A percentile compares a stretch with the other conserved stretches of the same genome.
Conservation (phyloP, 2,329 filamentous ascomycete species). For the Penicillium sp. region DNA sequence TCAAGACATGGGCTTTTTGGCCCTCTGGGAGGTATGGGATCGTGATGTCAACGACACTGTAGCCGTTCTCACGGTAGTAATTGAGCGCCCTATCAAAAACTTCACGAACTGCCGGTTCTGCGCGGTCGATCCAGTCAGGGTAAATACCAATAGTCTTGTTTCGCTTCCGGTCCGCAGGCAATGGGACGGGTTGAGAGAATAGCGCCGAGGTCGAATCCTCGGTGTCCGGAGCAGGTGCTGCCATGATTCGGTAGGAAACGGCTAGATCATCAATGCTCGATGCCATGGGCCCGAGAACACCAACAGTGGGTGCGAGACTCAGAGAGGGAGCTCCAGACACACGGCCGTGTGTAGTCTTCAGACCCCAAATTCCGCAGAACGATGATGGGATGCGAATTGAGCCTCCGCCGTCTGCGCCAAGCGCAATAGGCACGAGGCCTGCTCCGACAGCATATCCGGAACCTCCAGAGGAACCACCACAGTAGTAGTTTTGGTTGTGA, state of each 20-base stretch:
- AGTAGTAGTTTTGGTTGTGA: slow-evolving; percentile 73
- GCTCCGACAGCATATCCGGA: slow-evolving; percentile 68
- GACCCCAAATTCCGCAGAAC: slow-evolving; percentile 78
- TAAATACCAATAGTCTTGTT: slow-evolving; percentile 70
- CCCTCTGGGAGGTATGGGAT: slow-evolving; percentile 65
- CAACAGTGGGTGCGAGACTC: slow-evolving; percentile 61
- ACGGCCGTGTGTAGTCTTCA: slow-evolving; percentile 76
- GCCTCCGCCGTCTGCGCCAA: slow-evolving; percentile 76
- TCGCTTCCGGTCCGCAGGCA: slow-evolving; percentile 29
- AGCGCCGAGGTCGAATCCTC: slow-evolving; percentile 58
- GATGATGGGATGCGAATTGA: slow-evolving; percentile 71
- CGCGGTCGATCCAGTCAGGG: slow-evolving; percentile 66
- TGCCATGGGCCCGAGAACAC: slow-evolving; percentile 73
- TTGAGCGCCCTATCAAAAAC: slow-evolving; percentile 64
- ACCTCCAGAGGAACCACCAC: slow-evolving; percentile 78
- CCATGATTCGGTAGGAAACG: slow-evolving; percentile 78
- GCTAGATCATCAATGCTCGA: slow-evolving; percentile 75
- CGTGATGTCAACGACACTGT: slow-evolving; percentile 48
- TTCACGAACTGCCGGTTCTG: slow-evolving; percentile 63
- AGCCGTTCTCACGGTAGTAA: slow-evolving; percentile 46
- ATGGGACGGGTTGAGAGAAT: slow-evolving; percentile 59
- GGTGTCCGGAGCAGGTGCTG: slow-evolving; percentile 62
- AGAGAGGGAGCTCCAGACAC: slow-evolving; percentile 60
- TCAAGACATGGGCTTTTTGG: slow-evolving; percentile 73
- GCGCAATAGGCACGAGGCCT: slow-evolving; percentile 69